phyloP scores from a whole-genome alignment of 208 protist genomes.

The Wallacemonas sp. region DNA sequence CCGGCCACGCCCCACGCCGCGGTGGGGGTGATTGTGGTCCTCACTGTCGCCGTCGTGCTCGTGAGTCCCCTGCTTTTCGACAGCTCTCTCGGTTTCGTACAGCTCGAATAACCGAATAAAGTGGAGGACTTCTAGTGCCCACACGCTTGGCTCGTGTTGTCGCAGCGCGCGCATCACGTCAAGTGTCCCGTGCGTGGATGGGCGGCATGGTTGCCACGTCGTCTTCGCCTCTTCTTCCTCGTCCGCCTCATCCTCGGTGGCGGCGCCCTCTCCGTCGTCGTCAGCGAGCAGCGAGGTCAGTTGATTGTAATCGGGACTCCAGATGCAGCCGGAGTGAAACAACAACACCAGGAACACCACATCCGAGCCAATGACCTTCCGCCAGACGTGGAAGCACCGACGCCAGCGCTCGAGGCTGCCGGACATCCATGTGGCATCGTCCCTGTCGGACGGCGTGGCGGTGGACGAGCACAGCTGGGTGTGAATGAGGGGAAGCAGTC shows the following conservation, averaged over 20 bases:
- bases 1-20: too few relatives aligned
- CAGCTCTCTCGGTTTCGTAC: slow-evolving; percentile 16
- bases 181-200: neutral
- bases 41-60: neutral
- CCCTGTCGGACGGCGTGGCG: neutral
- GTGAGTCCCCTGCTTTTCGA: neutral
- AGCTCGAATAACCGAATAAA: slow-evolving; percentile 55
- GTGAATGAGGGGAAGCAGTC: slow-evolving; percentile 51
- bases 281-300: slow-evolving; percentile 15
- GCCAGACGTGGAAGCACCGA: slow-evolving; percentile 57
- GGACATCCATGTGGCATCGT: neutral
- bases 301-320: slow-evolving; percentile 51
- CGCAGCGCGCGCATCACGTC: slow-evolving; percentile 10
- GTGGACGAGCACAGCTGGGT: slow-evolving; percentile 33
- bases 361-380: slow-evolving; percentile 68
- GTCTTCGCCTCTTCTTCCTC: neutral
- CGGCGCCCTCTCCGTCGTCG: too few relatives aligned
- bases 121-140: slow-evolving; percentile 46
- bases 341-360: slow-evolving; percentile 64
- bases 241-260: neutral
- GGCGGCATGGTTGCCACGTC: neutral
- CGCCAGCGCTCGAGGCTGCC: slow-evolving; percentile 53
- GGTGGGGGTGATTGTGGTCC: too few relatives aligned
- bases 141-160: slow-evolving; percentile 26
- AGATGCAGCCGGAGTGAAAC: slow-evolving; percentile 68